Evolutionary conservation across 495 filamentous ascomycete species (phyloP), one percentile per base, ranked within the genome.

Genomic region (Rhizodiscina lignyota): DNA sequence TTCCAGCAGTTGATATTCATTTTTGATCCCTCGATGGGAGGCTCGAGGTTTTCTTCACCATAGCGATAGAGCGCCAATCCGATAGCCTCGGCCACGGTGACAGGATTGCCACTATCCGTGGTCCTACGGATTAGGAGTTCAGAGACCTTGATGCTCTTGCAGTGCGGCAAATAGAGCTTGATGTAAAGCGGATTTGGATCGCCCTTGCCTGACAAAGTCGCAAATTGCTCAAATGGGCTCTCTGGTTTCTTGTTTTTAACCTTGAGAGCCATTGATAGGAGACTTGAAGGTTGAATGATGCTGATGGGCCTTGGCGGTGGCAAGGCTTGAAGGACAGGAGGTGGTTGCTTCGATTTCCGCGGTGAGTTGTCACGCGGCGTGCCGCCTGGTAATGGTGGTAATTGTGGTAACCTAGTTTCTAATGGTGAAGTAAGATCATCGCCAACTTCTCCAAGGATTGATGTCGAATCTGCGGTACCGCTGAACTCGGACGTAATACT

Each of bases 301-400:
- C 84, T 93, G 41, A 96, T 74, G 5, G 91, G 91, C 12, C 86
- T 68, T n/a, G 85, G 77, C 1, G 89, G 83, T 17, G 89, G 89
- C 12, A 96, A 66, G n/a, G 77, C 81, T 54, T 82, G 60, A 50
- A 79, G 52, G 41, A 69, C 56, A 3, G 74, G 67, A 2, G 77
- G 64, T 5, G 71, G 63, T 2, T 63, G 60, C 36, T 65, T 71
- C n/a, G 52, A 43, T 44, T 77, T 78, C 38, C 65, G 74, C 3
- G 73, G 67, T 19, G 76, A 72, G 2, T 43, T 43, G n/a, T n/a
- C n/a, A n/a, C n/a, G n/a, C n/a, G n/a, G n/a, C n/a, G n/a, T n/a
- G n/a, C n/a, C n/a, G n/a, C n/a, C n/a, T n/a, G n/a, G n/a, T n/a
- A n/a, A n/a, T n/a, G n/a, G n/a, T n/a, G n/a, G n/a, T n/a, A n/a